Evolutionary conservation across 2,329 filamentous ascomycete species (phyloP).

Genomic region (Thielaviopsis euricoi): DNA sequence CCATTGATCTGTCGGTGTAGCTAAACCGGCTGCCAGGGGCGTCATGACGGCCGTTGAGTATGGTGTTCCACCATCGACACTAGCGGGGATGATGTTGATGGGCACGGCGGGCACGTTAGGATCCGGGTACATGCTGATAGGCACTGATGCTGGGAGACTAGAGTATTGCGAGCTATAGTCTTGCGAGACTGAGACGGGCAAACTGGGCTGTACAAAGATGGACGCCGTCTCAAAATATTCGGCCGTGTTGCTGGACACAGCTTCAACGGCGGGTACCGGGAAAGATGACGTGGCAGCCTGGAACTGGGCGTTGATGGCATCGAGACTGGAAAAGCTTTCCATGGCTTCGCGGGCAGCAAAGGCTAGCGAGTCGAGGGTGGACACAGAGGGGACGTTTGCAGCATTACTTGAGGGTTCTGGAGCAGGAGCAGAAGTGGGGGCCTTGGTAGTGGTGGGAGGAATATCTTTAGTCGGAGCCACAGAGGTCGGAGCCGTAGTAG

Average conservation of each 20-base stretch:
- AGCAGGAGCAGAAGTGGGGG: not conserved
- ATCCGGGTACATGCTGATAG: not conserved
- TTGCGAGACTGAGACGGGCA: not conserved
- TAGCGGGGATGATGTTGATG: not conserved
- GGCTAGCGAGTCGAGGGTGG: not conserved
- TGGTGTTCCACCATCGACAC: not conserved
- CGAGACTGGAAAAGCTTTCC: not conserved
- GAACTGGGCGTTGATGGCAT: not conserved
- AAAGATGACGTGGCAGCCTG: not conserved
- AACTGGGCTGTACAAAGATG: not conserved
- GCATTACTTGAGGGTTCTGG: not conserved
- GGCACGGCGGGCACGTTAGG: not conserved
- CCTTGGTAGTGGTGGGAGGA: not conserved
- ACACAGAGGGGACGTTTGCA: not conserved
- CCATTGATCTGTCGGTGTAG: not conserved
- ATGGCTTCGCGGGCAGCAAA: constrained; percentile 1
- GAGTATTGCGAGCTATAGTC: not conserved
- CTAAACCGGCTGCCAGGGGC: not conserved
- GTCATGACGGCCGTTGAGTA: not conserved
- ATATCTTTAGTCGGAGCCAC: too few relatives aligned
- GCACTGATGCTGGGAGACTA: not conserved
- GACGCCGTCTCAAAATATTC: not conserved
- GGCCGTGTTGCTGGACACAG: not conserved
- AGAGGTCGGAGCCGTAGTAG: not conserved
- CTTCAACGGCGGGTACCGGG: not conserved